Conservation (phyloP, 2,329 filamentous ascomycete species). For the Zymoseptoria brevis region DNA sequence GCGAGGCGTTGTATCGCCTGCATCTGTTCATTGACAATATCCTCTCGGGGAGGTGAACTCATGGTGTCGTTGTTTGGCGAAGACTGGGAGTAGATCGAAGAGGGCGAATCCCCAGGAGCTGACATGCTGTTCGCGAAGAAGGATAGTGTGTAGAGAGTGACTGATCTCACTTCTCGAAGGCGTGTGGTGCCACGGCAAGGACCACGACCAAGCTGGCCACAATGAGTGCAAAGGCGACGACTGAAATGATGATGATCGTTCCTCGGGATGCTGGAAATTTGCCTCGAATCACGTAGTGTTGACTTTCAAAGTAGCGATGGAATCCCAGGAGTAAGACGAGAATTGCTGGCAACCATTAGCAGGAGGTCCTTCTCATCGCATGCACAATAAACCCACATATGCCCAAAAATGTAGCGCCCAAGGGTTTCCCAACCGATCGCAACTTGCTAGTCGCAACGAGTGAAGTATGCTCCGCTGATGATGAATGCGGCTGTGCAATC, state of each 20-base stretch:
- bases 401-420: constrained; percentile 68
- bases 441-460: constrained; percentile 31
- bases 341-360: constrained; percentile 43
- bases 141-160: neutral
- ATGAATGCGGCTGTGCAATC: constrained; percentile 31
- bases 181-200: constrained; percentile 44
- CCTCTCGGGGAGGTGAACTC: neutral
- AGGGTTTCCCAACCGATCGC: constrained; percentile 60
- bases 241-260: constrained; percentile 61
- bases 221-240: constrained; percentile 54
- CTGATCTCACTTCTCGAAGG: constrained; percentile 29
- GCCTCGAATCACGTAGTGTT: constrained; percentile 70
- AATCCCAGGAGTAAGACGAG: constrained; percentile 69
- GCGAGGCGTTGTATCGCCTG: neutral
- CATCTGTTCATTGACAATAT: neutral
- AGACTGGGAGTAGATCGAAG: neutral
- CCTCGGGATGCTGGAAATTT: constrained; percentile 74
- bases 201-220: constrained; percentile 53
- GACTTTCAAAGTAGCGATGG: constrained; percentile 67
- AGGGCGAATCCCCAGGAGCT: neutral
- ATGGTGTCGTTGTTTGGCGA: neutral
- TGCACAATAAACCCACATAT: constrained; percentile 37
- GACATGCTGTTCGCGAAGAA: neutral
- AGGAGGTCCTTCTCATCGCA: neutral
- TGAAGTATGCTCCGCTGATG: constrained; percentile 2